Base-by-base conservation (phyloP, 495 filamentous ascomycete species). In the Penicillium mononematosum region DNA sequence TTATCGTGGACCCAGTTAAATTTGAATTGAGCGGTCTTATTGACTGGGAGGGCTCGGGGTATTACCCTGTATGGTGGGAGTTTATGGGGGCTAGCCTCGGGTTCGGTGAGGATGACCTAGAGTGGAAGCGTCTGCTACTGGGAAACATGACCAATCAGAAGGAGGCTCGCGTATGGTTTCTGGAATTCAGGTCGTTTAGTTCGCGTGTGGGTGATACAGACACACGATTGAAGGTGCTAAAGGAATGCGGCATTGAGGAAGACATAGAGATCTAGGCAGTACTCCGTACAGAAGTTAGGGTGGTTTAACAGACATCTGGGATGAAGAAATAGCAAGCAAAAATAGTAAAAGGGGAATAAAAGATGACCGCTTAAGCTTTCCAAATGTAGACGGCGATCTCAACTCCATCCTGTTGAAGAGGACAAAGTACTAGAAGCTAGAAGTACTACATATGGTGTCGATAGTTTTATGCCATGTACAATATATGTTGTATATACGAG, bases 21-120 rank as follows among this genome's bases (percentile, higher is more conserved):
- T 58, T 62, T 4, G 44, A 59, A 25, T 43, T 74, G 14, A 61
- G 54, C 0, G 70, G 62, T 16, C 67, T 69, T 2, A 58, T 76
- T 20, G 73, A 76, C 34, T 71, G 73, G 70, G 70, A 74, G 46
- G 32, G 24, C 24, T 61, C 68, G 11, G 69, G 71, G 6, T 74
- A 67, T 39, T 68, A 60, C 29, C 73, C 67, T 20, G 60, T 66
- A 10, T 71, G 70, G 70, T 66, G 64, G 68, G 66, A 75, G 55
- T 76, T 66, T 57, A 29, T 51, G 14, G 56, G 53, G 42, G 36
- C 54, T 19, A 32, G 25, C 16, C 22, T 61, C 43, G 24, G 49
- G 3, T 34, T 46, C 3, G 38, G 61, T 24, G 14, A 55, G 10
- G 58, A 62, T 41, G 61, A 65, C 38, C 39, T 48, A 27, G 61